Conservation (phyloP, 2,329 filamentous ascomycete genomes). For the Colletotrichum sp. region DNA sequence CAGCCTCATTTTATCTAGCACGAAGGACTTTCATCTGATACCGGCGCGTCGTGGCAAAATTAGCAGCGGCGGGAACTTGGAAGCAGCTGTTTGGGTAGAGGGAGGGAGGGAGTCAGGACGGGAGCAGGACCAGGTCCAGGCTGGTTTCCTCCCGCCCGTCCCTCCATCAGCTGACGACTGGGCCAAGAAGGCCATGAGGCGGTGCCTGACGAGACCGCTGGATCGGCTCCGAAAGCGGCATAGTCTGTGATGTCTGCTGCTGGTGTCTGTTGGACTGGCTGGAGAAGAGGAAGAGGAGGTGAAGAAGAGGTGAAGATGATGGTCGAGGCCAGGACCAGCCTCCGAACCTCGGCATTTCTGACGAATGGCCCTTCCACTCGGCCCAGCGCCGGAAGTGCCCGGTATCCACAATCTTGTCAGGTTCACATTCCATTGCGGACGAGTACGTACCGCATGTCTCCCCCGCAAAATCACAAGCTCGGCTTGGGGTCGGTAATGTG, state of each 20-base stretch:
- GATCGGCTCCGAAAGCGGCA: not conserved
- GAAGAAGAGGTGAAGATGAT: not conserved
- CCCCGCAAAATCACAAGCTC: constrained; percentile 67
- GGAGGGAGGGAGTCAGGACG: not conserved
- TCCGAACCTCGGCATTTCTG: constrained; percentile 21
- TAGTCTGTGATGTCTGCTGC: not conserved
- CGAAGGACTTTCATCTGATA: constrained; percentile 6
- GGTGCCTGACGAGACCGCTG: not conserved
- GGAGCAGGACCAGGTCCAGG: not conserved
- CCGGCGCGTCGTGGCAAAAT: not conserved
- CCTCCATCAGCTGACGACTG: not conserved
- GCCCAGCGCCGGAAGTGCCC: constrained; percentile 9
- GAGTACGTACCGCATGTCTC: constrained; percentile 2
- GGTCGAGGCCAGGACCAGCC: not conserved
- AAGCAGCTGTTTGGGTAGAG: not conserved
- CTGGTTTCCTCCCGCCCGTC: not conserved
- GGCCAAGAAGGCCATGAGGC: not conserved
- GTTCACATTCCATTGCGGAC: not conserved
- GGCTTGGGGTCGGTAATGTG: constrained; percentile 51
- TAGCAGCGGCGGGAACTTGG: not conserved
- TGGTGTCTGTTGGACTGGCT: not conserved
- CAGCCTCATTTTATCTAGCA: not conserved
- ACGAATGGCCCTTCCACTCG: constrained; percentile 9
- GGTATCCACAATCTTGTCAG: not conserved
- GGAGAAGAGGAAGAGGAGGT: not conserved